Percentiles rank a stretch among this genome's conserved stretches.
These are phyloP conservation scores for Kwoniella botswanensis DNA, from an alignment of 768 basidiomycete species.

Conservation along the genomic window DNA sequence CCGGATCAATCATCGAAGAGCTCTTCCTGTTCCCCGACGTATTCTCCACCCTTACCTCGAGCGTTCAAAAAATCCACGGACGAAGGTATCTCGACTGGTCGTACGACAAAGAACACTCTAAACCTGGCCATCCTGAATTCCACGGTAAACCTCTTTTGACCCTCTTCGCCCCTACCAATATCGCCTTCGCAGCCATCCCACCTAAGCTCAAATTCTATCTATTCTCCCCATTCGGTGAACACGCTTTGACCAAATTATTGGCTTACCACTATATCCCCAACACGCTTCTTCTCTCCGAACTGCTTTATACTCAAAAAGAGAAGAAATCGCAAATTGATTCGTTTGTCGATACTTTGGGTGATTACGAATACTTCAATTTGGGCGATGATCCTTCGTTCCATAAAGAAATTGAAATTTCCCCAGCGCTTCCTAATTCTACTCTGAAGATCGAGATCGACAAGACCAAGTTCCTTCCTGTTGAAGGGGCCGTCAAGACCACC, in stretches of 20 bases:
- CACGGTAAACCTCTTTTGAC: constrained; percentile 52
- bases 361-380: constrained; percentile 29
- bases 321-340: constrained; percentile 27
- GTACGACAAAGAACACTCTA: constrained; percentile 44
- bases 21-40: constrained; percentile 57
- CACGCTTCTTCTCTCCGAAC: constrained; percentile 62
- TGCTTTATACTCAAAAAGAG: constrained; percentile 45
- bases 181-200: constrained; percentile 61
- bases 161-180: constrained; percentile 57
- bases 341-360: constrained; percentile 21
- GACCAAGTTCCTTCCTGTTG: constrained; percentile 58
- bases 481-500: constrained; percentile 54
- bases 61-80: constrained; percentile 64
- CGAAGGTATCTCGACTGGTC: constrained; percentile 59
- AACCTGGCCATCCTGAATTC: constrained; percentile 51
- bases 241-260: constrained; percentile 64
- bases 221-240: constrained; percentile 68
- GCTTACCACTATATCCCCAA: constrained; percentile 68
- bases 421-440: constrained; percentile 48
- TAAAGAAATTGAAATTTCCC: constrained; percentile 47
- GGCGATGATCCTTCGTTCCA: constrained; percentile 54
- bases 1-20: constrained; percentile 55
- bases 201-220: constrained; percentile 64
- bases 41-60: constrained; percentile 64
- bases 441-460: constrained; percentile 64